Percentiles rank a stretch among this genome's conserved stretches.
Conservation (phyloP, 345 rosid genomes). For the Rhodamnia argentea region DNA sequence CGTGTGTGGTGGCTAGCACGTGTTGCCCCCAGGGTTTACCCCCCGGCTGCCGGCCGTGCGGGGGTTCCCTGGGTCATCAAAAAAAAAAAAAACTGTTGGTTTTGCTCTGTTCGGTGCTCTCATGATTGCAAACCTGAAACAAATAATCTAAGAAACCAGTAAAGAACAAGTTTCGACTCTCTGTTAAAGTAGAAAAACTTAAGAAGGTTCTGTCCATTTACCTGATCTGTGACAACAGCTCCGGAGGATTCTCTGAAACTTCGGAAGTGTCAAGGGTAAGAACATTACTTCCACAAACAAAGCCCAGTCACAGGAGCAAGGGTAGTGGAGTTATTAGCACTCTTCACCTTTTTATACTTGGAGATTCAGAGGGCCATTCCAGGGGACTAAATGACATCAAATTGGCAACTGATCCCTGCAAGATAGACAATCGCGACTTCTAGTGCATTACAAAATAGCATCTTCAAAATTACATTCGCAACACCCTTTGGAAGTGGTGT, state of each 20-base stretch:
- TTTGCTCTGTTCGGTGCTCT: slow-evolving; percentile 11
- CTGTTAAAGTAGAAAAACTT: background rate
- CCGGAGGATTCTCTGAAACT: slow-evolving; percentile 13
- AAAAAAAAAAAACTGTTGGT: too few relatives aligned
- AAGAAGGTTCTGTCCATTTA: slow-evolving; percentile 3
- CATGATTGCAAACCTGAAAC: slow-evolving; percentile 22
- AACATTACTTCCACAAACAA: background rate
- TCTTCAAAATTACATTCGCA: background rate
- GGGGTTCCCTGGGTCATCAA: too few relatives aligned
- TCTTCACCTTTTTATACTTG: slow-evolving; percentile 50
- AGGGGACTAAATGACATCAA: slow-evolving; percentile 23
- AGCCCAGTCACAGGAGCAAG: background rate
- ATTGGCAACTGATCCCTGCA: slow-evolving; percentile 38
- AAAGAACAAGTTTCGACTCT: background rate
- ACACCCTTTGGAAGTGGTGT: background rate
- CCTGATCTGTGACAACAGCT: slow-evolving; percentile 33
- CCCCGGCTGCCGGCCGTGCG: too few relatives aligned
- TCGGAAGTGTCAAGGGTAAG: slow-evolving; percentile 20
- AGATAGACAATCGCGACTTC: background rate
- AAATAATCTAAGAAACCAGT: background rate
- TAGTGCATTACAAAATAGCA: background rate
- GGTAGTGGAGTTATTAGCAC: background rate
- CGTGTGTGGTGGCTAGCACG: too few relatives aligned
- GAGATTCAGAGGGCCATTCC: slow-evolving; percentile 52
- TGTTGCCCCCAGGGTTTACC: too few relatives aligned